These are phyloP conservation scores for Aristolochia fimbriata DNA, from an alignment of 164 flowering plant species.

Conservation along the genomic window DNA sequence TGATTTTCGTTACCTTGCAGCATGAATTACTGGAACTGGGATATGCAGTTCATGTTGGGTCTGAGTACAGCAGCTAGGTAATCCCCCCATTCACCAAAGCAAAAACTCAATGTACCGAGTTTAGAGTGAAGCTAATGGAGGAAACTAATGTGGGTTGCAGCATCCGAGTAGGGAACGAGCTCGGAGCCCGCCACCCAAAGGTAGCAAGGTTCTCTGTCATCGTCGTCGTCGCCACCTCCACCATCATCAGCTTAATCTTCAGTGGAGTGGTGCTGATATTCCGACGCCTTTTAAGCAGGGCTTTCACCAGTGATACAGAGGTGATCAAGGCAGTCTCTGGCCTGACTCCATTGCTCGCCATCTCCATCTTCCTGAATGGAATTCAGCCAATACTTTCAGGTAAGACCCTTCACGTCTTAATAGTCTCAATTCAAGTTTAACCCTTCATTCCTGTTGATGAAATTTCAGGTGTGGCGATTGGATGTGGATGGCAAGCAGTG, in stretches of 20 bases:
- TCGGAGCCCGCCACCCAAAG: conserved; percentile 53
- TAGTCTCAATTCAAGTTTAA: conserved; percentile 24
- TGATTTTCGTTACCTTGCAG: conserved; percentile 18
- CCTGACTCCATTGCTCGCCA: conserved; percentile 45
- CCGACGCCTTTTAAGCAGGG: conserved; percentile 29
- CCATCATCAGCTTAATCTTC: conserved; percentile 34
- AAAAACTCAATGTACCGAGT: too few relatives aligned
- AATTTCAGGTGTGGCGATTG: conserved; percentile 60
- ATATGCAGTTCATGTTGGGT: conserved; percentile 58
- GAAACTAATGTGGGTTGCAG: conserved; percentile 18
- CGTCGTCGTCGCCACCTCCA: conserved; percentile 45
- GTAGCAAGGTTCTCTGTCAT: conserved; percentile 53
- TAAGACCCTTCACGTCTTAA: too few relatives aligned
- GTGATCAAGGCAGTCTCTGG: conserved; percentile 39
- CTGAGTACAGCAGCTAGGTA: conserved; percentile 33
- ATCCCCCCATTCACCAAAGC: too few relatives aligned
- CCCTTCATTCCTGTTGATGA: conserved; percentile 62
- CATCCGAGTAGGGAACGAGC: conserved; percentile 73
- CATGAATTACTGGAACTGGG: conserved; percentile 67
- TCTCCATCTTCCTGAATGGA: conserved; percentile 55
- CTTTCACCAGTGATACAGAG: conserved; percentile 33
- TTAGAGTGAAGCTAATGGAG: too few relatives aligned
- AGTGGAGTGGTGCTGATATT: conserved; percentile 31
- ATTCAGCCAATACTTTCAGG: conserved; percentile 63
- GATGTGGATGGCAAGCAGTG: conserved; percentile 76